These are phyloP conservation scores for Tolypocladium tropicale DNA, from an alignment of 2,329 filamentous ascomycete genomes.

Conservation along the genomic window DNA sequence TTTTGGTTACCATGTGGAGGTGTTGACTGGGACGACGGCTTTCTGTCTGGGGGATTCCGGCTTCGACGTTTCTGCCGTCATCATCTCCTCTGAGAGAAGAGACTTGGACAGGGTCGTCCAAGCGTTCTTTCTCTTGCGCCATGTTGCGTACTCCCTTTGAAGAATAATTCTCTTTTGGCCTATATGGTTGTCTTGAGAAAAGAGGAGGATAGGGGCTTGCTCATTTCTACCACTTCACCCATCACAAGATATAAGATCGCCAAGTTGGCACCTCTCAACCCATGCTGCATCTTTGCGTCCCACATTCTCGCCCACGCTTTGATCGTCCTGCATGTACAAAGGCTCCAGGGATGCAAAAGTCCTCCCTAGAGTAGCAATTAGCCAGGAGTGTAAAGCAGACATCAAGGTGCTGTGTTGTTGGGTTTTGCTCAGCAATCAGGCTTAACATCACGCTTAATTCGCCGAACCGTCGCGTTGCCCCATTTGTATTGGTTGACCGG, in stretches of 20 bases:
- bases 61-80: not conserved
- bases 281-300: not conserved
- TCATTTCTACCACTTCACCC: not conserved
- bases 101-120: not conserved
- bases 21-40: not conserved
- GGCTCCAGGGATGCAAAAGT: not conserved
- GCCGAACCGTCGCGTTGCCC: not conserved
- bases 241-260: not conserved
- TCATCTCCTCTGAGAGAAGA: not conserved
- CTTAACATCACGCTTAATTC: not conserved
- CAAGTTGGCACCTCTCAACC: not conserved
- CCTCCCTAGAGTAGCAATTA: not conserved
- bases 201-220: not conserved
- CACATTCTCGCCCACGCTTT: not conserved
- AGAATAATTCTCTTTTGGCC: too few species aligned
- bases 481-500: not conserved
- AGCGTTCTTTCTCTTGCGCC: not conserved
- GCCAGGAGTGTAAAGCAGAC: not conserved
- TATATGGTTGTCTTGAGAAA: too few species aligned
- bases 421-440: not conserved
- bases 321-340: not conserved
- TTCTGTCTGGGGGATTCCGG: not conserved
- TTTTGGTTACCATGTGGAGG: constrained; percentile 5
- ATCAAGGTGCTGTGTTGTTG: not conserved
- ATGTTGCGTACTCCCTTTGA: not conserved